Evolutionary conservation across 2,329 filamentous ascomycete species (phyloP).

Genomic region (Cercospora nicotianae): DNA sequence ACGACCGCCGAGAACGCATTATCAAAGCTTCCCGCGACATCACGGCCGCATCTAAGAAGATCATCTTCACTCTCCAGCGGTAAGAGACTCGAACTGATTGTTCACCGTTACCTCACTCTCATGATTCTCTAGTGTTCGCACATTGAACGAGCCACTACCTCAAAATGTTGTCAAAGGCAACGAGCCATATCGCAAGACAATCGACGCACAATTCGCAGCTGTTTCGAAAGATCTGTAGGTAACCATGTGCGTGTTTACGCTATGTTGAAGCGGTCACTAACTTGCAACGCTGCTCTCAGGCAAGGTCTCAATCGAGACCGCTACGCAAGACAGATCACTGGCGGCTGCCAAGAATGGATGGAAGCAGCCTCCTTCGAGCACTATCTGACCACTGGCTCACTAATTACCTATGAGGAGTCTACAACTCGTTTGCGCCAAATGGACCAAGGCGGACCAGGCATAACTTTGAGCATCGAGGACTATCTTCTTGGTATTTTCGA

Average conservation of each 20-base stretch:
- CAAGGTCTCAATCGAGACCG: conserved; percentile 77
- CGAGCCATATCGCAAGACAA: conserved; percentile 67
- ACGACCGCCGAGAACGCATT: conserved; percentile 85
- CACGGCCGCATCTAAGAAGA: conserved; percentile 93
- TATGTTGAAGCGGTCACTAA: not conserved
- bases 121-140: conserved; percentile 59
- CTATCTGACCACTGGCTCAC: conserved; percentile 74
- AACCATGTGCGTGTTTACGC: not conserved
- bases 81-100: conserved; percentile 38
- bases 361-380: conserved; percentile 87
- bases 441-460: conserved; percentile 45
- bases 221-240: conserved; percentile 66
- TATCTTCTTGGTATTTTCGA: conserved; percentile 92
- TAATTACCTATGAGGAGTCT: conserved; percentile 69
- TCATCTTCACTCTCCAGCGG: conserved; percentile 86
- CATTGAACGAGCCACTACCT: conserved; percentile 61
- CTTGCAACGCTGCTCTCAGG: not conserved
- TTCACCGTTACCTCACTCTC: not conserved
- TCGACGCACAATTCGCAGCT: conserved; percentile 65
- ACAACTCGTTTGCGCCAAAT: conserved; percentile 41
- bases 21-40: conserved; percentile 91
- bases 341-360: conserved; percentile 88
- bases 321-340: conserved; percentile 74
- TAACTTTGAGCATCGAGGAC: conserved; percentile 74
- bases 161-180: conserved; percentile 69